A percentile compares a stretch with the other conserved stretches of the same genome.
Conservation (phyloP, 352 stramenopile genomes). For the Pythium guiyangense region DNA sequence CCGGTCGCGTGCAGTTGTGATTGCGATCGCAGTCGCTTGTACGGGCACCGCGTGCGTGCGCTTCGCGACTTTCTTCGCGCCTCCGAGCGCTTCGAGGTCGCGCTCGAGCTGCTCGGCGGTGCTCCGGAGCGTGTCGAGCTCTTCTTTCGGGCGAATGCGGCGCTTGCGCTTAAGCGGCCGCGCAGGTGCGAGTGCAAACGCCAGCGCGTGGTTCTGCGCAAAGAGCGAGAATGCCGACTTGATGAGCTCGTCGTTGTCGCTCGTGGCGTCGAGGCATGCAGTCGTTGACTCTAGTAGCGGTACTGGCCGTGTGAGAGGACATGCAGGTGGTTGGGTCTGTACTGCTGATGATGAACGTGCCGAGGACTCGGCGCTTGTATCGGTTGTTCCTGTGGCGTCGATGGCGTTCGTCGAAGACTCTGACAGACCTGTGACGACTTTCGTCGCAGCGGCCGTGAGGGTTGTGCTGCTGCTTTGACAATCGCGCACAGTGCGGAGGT, state of each 20-base stretch:
- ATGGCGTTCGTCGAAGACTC: no score
- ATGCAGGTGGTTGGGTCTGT: no score
- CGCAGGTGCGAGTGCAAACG: conserved; percentile 5
- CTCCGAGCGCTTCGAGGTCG: conserved; percentile 1
- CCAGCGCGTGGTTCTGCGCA: conserved; percentile 2
- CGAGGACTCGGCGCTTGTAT: no score
- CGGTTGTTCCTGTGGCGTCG: no score
- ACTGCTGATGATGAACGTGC: no score
- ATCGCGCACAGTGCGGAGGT: background rate
- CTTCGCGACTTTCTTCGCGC: background rate
- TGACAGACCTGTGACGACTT: background rate
- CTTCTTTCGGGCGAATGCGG: conserved; percentile 6
- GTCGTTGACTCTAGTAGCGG: background rate
- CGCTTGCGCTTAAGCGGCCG: conserved; percentile 8
- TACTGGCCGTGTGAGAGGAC: no score
- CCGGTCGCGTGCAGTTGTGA: background rate
- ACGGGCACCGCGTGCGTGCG: background rate
- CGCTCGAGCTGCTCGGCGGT: conserved; percentile 3
- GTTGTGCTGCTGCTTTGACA: background rate
- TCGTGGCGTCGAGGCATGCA: no score
- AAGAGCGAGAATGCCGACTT: conserved; percentile 5
- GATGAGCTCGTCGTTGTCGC: background rate
- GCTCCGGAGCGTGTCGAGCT: conserved; percentile 6
- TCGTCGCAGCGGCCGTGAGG: background rate
- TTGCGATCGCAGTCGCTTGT: background rate